Evolutionary conservation across 1,284 basidiomycete species (phyloP).

Genomic region (Ceratobasidium sp.): DNA sequence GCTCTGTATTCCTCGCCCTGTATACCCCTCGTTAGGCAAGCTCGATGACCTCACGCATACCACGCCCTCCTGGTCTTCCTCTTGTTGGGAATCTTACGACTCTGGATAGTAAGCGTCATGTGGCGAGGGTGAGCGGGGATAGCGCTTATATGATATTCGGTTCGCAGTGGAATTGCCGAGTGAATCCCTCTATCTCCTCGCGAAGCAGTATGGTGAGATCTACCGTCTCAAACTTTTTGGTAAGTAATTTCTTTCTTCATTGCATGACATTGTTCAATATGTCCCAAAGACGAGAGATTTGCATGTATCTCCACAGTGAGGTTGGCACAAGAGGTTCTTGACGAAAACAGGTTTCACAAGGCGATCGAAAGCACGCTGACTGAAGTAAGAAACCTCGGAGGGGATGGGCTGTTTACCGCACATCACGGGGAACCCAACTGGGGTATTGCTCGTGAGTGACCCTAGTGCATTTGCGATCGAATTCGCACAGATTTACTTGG

Average conservation of each 20-base stretch:
- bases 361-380: conserved; percentile 49
- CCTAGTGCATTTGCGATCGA: neutral
- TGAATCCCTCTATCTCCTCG: conserved; percentile 52
- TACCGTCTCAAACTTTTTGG: conserved; percentile 55
- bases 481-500: too few relatives aligned
- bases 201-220: conserved; percentile 58
- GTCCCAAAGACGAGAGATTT: conserved; percentile 45
- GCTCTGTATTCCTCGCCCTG: too few relatives aligned
- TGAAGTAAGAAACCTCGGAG: conserved; percentile 54
- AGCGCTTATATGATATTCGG: conserved; percentile 43
- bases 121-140: neutral
- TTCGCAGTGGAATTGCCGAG: conserved; percentile 44
- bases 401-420: conserved; percentile 59
- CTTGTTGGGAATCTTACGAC: conserved; percentile 55
- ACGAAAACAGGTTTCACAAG: conserved; percentile 59
- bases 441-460: conserved; percentile 55
- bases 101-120: conserved; percentile 41
- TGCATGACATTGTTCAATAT: neutral
- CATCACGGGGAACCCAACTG: conserved; percentile 57
- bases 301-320: conserved; percentile 52
- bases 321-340: conserved; percentile 55
- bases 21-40: too few relatives aligned
- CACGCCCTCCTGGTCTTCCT: conserved; percentile 54
- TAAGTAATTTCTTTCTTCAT: conserved; percentile 41
- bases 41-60: conserved; percentile 50